A percentile compares a stretch with the other conserved stretches of the same genome.
These are phyloP conservation scores for Conidiobolus incongruus DNA, from an alignment of 371 early-diverging fungal species.

Conservation along the genomic window DNA sequence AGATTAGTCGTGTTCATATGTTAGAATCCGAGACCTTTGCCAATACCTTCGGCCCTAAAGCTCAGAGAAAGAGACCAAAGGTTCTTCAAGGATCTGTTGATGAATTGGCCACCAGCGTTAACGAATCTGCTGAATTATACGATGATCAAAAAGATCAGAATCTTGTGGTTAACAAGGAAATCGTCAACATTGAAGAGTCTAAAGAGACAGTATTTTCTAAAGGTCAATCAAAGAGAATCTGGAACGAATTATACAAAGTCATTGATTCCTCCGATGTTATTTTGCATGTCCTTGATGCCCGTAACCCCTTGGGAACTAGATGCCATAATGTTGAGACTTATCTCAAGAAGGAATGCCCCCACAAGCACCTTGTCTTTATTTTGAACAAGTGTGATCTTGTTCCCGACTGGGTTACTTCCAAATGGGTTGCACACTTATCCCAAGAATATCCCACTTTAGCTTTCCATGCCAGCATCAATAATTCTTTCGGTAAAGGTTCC, in stretches of 20 bases:
- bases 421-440: slow-evolving; percentile 85
- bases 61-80: slow-evolving; percentile 88
- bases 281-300: slow-evolving; percentile 97
- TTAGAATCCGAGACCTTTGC: slow-evolving; percentile 82
- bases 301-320: slow-evolving; percentile 97
- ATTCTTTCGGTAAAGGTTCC: slow-evolving; percentile 97
- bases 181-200: slow-evolving; percentile 44
- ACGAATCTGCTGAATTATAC: slow-evolving; percentile 39
- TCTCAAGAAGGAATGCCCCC: slow-evolving; percentile 80
- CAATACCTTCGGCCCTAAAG: slow-evolving; percentile 78
- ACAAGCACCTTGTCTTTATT: slow-evolving; percentile 97
- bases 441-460: slow-evolving; percentile 91
- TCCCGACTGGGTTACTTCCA: slow-evolving; percentile 97
- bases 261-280: slow-evolving; percentile 97
- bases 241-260: slow-evolving; percentile 99
- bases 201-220: slow-evolving; percentile 75
- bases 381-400: slow-evolving; percentile 99
- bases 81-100: slow-evolving; percentile 45
- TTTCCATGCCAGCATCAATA: slow-evolving; percentile 93
- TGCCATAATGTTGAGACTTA: slow-evolving; percentile 83
- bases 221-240: slow-evolving; percentile 96
- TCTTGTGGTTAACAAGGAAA: slow-evolving; percentile 43
- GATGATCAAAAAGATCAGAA: slow-evolving; percentile 44
- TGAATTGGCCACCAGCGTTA: slow-evolving; percentile 52
- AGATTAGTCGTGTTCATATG: slow-evolving; percentile 58